A percentile compares a stretch with the other conserved stretches of the same genome.
phyloP scores from a whole-genome alignment of 2,329 filamentous ascomycete genomes.

The Hypomyces rosellus region DNA sequence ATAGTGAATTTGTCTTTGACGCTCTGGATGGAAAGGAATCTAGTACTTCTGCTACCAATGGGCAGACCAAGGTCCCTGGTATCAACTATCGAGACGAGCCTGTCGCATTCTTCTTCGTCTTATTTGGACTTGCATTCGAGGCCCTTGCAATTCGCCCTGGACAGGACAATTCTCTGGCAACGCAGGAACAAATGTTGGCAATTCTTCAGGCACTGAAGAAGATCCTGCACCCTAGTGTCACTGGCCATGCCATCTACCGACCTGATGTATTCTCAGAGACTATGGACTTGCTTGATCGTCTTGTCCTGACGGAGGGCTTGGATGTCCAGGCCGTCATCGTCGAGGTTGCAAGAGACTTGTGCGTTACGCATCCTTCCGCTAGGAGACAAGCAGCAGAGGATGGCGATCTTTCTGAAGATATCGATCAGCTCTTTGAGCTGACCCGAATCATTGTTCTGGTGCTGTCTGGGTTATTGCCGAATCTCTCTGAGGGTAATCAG shows the following conservation, averaged over 20 bases:
- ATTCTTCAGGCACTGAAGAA: slow-evolving; percentile 90
- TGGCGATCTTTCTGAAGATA: slow-evolving; percentile 85
- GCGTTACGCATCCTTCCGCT: slow-evolving; percentile 85
- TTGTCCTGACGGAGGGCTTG: slow-evolving; percentile 84
- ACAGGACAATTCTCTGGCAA: slow-evolving; percentile 48
- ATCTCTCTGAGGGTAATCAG: slow-evolving; percentile 61
- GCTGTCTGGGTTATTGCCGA: slow-evolving; percentile 79
- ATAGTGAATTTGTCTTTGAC: slow-evolving; percentile 96
- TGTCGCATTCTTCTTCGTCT: slow-evolving; percentile 96
- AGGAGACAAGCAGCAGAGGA: slow-evolving; percentile 52
- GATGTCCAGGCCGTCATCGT: slow-evolving; percentile 90
- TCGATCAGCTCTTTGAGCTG: slow-evolving; percentile 94
- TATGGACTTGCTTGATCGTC: slow-evolving; percentile 88
- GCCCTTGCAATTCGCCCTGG: slow-evolving; percentile 75
- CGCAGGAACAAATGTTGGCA: slow-evolving; percentile 73
- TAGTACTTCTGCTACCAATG: slow-evolving; percentile 40
- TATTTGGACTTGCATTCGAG: slow-evolving; percentile 95
- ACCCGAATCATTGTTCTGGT: slow-evolving; percentile 95
- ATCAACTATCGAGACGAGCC: slow-evolving; percentile 99
- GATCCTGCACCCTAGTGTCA: slow-evolving; percentile 89
- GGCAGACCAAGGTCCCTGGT: slow-evolving; percentile 58
- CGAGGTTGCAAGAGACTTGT: slow-evolving; percentile 84
- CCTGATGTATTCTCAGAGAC: slow-evolving; percentile 95
- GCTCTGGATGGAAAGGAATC: slow-evolving; percentile 80
- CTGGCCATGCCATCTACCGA: slow-evolving; percentile 92